Percentiles rank a stretch among this genome's conserved stretches.
These are phyloP conservation scores for Gossypium sturtianum DNA, from an alignment of 345 rosid genomes.

Conservation along the genomic window DNA sequence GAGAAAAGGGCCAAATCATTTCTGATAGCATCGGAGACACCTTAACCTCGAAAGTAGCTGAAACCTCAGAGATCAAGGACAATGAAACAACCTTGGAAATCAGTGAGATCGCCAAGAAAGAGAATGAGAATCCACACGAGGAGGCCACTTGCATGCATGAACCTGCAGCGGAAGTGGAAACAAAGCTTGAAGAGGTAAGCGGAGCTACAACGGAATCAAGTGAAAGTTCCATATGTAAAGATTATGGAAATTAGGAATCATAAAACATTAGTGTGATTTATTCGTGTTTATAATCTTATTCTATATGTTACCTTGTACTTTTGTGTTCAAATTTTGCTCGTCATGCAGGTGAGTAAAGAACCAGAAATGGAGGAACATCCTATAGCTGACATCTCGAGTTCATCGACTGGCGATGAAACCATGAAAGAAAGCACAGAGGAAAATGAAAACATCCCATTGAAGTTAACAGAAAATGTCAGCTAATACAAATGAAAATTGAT, in stretches of 20 bases:
- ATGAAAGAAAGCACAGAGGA: not conserved
- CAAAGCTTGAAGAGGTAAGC: not conserved
- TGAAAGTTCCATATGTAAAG: not conserved
- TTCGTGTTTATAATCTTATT: not conserved
- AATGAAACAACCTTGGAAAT: slow-evolving; percentile 4
- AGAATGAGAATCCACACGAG: not conserved
- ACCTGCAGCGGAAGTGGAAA: not conserved
- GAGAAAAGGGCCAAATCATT: slow-evolving; percentile 7
- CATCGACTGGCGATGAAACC: not conserved
- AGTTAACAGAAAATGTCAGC: slow-evolving; percentile 22
- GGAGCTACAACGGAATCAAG: not conserved
- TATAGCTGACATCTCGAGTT: not conserved
- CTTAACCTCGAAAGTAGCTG: slow-evolving; percentile 9
- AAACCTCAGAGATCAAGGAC: slow-evolving; percentile 15
- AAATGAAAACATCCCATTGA: not conserved
- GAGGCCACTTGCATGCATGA: not conserved
- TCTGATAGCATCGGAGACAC: not conserved
- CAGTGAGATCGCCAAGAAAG: not conserved
- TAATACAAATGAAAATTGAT: not conserved
- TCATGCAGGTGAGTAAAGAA: not conserved
- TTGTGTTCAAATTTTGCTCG: not conserved
- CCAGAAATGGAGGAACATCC: slow-evolving; percentile 2
- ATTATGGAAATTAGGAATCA: not conserved
- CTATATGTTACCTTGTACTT: not conserved
- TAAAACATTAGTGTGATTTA: not conserved